Evolutionary conservation across 106 monocot genomes (phyloP).

Genomic region (Iris macrosiphon): DNA sequence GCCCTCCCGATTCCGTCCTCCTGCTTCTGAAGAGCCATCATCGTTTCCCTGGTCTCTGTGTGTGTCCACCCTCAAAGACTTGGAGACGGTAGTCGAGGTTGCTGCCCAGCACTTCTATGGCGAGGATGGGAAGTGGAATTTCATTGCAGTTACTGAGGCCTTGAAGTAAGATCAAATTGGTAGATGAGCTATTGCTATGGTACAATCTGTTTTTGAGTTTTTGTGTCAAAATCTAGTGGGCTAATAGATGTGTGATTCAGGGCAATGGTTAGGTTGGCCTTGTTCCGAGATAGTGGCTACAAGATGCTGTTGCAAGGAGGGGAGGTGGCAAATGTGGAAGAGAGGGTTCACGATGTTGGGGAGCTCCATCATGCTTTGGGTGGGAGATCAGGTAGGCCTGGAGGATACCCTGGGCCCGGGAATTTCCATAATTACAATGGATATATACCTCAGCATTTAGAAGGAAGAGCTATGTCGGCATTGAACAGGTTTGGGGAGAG

Average conservation of each 20-base stretch:
- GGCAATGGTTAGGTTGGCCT: constrained; percentile 67
- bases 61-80: constrained; percentile 68
- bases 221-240: background rate
- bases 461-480: constrained; percentile 72
- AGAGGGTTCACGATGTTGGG: background rate
- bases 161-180: constrained; percentile 56
- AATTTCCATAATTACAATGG: constrained; percentile 17
- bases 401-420: constrained; percentile 11
- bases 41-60: constrained; percentile 69
- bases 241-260: constrained; percentile 20
- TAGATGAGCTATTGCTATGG: background rate
- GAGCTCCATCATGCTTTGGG: constrained; percentile 2
- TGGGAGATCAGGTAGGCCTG: constrained; percentile 10
- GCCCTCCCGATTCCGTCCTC: constrained; percentile 11
- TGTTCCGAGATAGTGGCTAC: constrained; percentile 71
- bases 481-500: constrained; percentile 72
- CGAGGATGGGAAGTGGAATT: constrained; percentile 85
- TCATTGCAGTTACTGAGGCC: constrained; percentile 52
- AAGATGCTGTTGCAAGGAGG: constrained; percentile 94
- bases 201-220: background rate
- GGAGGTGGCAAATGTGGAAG: constrained; percentile 37
- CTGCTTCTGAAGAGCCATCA: constrained; percentile 5
- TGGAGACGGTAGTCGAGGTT: constrained; percentile 84
- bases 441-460: constrained; percentile 35
- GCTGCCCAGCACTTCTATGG: constrained; percentile 72